Conservation (phyloP, 1,284 basidiomycete species). For the Austroboletus sp. region DNA sequence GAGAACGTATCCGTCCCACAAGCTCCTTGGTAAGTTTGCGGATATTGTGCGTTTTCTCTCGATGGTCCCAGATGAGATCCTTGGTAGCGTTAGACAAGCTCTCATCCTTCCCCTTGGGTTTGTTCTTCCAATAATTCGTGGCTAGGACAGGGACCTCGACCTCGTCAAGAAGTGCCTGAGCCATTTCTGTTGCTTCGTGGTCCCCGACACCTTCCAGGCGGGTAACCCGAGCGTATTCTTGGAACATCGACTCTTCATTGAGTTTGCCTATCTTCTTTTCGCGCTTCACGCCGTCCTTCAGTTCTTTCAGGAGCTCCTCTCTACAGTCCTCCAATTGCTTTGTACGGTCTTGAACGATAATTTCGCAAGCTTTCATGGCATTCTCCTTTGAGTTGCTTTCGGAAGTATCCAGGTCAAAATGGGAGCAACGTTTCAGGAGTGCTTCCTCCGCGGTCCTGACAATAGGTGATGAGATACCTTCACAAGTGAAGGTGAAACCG, state of each 20-base stretch:
- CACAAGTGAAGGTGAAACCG: neutral
- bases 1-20: slow-evolving; percentile 78
- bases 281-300: slow-evolving; percentile 59
- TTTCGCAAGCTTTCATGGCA: slow-evolving; percentile 85
- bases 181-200: slow-evolving; percentile 60
- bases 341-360: slow-evolving; percentile 78
- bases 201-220: slow-evolving; percentile 68
- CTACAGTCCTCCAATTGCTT: slow-evolving; percentile 77
- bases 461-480: slow-evolving; percentile 8
- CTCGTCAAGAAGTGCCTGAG: slow-evolving; percentile 55
- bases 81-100: slow-evolving; percentile 48
- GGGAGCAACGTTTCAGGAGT: slow-evolving; percentile 85
- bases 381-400: slow-evolving; percentile 43
- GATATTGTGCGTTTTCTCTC: slow-evolving; percentile 81
- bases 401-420: slow-evolving; percentile 80
- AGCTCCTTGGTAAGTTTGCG: slow-evolving; percentile 81
- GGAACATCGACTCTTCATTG: slow-evolving; percentile 70
- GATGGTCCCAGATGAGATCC: slow-evolving; percentile 72
- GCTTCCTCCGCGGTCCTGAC: slow-evolving; percentile 81
- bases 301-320: slow-evolving; percentile 59
- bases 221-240: slow-evolving; percentile 64
- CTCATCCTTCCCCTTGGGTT: slow-evolving; percentile 52
- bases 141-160: slow-evolving; percentile 49
- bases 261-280: slow-evolving; percentile 61
- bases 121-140: slow-evolving; percentile 34